These are phyloP conservation scores for Citeromyces hawaiiensis DNA, from an alignment of 1,139 yeast species.

Conservation along the genomic window DNA sequence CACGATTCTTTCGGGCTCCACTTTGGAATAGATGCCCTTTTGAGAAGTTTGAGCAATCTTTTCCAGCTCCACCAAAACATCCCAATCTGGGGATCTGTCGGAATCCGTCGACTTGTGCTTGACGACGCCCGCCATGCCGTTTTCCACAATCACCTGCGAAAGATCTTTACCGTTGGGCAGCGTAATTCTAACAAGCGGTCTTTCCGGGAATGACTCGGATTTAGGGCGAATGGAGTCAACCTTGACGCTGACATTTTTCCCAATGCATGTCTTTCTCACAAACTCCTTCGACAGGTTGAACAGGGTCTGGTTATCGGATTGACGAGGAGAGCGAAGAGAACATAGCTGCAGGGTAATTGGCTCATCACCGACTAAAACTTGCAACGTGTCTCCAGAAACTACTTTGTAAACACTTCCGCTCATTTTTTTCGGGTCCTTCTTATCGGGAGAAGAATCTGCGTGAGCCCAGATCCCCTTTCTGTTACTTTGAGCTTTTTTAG, in stretches of 20 bases:
- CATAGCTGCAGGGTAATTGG: slow-evolving; percentile 60
- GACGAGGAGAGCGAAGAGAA: slow-evolving; percentile 62
- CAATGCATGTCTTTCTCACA: slow-evolving; percentile 55
- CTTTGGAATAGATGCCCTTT: slow-evolving; percentile 51
- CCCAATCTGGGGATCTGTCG: slow-evolving; percentile 72
- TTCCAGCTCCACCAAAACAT: slow-evolving; percentile 60
- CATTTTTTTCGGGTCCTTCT: slow-evolving; percentile 12
- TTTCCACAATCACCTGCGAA: slow-evolving; percentile 44
- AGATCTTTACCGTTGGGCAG: slow-evolving; percentile 38
- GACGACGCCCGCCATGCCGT: slow-evolving; percentile 69
- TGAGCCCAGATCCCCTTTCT: slow-evolving; percentile 47
- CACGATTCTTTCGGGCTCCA: slow-evolving; percentile 46
- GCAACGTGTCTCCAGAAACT: slow-evolving; percentile 57
- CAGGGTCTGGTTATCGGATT: slow-evolving; percentile 47
- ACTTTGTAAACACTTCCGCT: slow-evolving; percentile 41
- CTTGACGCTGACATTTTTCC: slow-evolving; percentile 46
- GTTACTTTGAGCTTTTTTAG: slow-evolving; percentile 47
- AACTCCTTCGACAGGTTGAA: slow-evolving; percentile 60
- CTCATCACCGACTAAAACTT: slow-evolving; percentile 31
- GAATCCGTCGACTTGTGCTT: slow-evolving; percentile 66
- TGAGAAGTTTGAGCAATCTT: slow-evolving; percentile 39
- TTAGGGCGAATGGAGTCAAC: slow-evolving; percentile 60
- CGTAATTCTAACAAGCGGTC: slow-evolving; percentile 49
- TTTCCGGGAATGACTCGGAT: slow-evolving; percentile 47
- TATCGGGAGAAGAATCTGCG: slow-evolving; percentile 14